These are phyloP conservation scores for Carex myosuroides DNA, from an alignment of 176 grass and related monocot species.

Conservation along the genomic window DNA sequence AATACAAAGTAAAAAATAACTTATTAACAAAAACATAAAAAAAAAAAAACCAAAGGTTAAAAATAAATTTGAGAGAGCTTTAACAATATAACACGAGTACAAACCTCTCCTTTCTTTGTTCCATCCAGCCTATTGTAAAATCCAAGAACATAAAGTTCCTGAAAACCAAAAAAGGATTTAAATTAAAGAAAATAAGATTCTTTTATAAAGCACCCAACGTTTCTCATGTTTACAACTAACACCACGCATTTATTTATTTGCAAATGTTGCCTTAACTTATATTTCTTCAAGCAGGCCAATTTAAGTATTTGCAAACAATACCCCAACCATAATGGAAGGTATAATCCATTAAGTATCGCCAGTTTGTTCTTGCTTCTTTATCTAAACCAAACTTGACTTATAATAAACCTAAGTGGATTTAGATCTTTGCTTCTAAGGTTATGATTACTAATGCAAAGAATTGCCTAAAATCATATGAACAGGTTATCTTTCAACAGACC, in stretches of 20 bases:
- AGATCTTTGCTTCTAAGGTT: too few species aligned
- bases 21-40: background rate
- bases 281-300: background rate
- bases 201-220: background rate
- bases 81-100: background rate
- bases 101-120: constrained; percentile 94
- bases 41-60: background rate
- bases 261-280: background rate
- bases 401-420: too few species aligned
- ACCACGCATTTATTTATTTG: background rate
- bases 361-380: background rate
- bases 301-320: background rate
- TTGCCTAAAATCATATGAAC: too few species aligned
- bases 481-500: too few species aligned
- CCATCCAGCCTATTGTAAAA: constrained; percentile 69
- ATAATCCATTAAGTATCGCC: background rate
- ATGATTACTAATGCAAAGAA: too few species aligned
- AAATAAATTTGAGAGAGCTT: constrained; percentile 4
- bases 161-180: constrained; percentile 19
- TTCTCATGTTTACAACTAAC: constrained; percentile 3
- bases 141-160: constrained; percentile 70
- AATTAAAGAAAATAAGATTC: constrained; percentile 6
- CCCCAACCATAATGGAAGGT: background rate
- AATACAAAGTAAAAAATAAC: background rate
- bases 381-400: too few species aligned